Evolutionary conservation across 2,329 filamentous ascomycete species (phyloP).

Genomic region (Fusarium aywerte): DNA sequence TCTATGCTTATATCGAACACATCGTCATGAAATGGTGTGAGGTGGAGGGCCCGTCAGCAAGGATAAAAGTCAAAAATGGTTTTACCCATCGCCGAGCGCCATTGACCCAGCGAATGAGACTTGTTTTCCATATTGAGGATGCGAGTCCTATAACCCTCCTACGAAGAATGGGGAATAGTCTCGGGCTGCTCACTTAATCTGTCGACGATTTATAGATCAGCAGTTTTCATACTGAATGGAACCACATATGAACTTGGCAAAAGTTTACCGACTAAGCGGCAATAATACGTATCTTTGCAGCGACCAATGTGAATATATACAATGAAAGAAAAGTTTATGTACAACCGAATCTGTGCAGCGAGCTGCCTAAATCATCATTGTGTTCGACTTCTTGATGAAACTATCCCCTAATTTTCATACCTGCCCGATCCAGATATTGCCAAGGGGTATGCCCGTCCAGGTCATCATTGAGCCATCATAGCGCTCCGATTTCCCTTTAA

Average conservation of each 20-base stretch:
- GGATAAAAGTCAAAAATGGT: background rate
- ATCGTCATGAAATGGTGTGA: conserved; percentile 8
- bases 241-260: background rate
- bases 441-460: too few species aligned
- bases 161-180: background rate
- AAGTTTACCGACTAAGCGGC: background rate
- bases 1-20: background rate
- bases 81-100: background rate
- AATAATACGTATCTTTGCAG: background rate
- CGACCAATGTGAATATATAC: background rate
- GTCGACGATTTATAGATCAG: background rate
- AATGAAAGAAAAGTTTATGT: background rate
- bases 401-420: too few species aligned
- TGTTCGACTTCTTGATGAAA: background rate
- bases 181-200: conserved; percentile 1
- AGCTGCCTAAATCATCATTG: background rate
- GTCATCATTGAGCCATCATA: background rate
- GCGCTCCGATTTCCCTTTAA: background rate
- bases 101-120: background rate
- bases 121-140: background rate
- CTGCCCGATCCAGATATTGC: background rate
- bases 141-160: too few species aligned
- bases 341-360: background rate
- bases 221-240: background rate
- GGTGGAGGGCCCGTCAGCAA: background rate